Conservation (phyloP, 495 filamentous ascomycete species). For the Hyphodiscus hymeniophilus region DNA sequence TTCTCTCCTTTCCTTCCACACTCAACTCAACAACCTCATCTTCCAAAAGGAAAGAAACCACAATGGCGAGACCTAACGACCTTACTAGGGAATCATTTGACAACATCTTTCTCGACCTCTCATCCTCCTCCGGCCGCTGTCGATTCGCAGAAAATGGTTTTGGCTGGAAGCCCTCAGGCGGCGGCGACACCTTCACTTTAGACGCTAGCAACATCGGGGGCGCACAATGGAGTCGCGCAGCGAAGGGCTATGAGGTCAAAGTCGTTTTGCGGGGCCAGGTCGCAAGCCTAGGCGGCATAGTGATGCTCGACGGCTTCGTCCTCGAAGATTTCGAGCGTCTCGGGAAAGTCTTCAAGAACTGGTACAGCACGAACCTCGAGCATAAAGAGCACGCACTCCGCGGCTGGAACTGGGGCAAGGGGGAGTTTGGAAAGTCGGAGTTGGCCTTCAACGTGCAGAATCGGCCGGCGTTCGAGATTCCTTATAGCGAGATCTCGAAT, state of each 20-base stretch:
- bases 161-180: conserved; percentile 84
- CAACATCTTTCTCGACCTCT: conserved; percentile 90
- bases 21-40: not conserved
- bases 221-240: conserved; percentile 93
- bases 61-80: not conserved
- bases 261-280: conserved; percentile 58
- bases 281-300: conserved; percentile 51
- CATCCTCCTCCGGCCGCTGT: conserved; percentile 81
- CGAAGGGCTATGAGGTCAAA: conserved; percentile 88
- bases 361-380: conserved; percentile 90
- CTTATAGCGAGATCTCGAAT: conserved; percentile 95
- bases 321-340: conserved; percentile 92
- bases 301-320: conserved; percentile 92
- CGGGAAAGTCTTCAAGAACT: conserved; percentile 85
- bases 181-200: conserved; percentile 86
- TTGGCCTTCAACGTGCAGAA: conserved; percentile 95
- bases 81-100: conserved; percentile 74
- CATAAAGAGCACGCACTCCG: conserved; percentile 88
- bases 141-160: conserved; percentile 87
- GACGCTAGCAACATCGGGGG: conserved; percentile 70
- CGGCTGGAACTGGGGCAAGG: conserved; percentile 99
- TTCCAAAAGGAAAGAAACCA: not conserved
- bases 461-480: conserved; percentile 93
- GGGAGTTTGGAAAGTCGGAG: conserved; percentile 92
- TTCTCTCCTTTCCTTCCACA: too few species aligned